Evolutionary conservation across 2,329 filamentous ascomycete species (phyloP).

Genomic region (Verticillium tricorpus): DNA sequence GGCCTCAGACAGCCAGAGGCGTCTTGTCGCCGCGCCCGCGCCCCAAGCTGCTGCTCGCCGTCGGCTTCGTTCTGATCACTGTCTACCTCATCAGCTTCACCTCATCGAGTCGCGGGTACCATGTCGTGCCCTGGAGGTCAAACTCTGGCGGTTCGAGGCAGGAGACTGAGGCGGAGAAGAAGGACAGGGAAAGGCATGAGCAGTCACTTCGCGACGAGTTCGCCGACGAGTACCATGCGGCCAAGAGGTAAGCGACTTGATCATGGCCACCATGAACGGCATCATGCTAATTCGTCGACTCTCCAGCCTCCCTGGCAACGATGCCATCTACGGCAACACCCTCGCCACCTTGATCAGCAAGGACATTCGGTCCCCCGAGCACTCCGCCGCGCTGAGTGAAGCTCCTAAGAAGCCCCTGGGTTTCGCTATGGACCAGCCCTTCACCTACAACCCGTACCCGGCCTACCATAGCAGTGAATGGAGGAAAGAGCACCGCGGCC

Average conservation of each 20-base stretch:
- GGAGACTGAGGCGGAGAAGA: slow-evolving; percentile 9
- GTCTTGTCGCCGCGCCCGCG: slow-evolving; percentile 28
- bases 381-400: slow-evolving; percentile 14
- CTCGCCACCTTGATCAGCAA: slow-evolving; percentile 39
- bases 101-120: slow-evolving; percentile 25
- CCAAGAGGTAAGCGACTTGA: slow-evolving; percentile 30
- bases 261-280: background rate
- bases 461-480: slow-evolving; percentile 61
- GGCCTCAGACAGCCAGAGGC: slow-evolving; percentile 12
- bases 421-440: slow-evolving; percentile 42
- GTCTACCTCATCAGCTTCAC: slow-evolving; percentile 40
- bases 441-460: slow-evolving; percentile 67
- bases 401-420: slow-evolving; percentile 23
- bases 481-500: slow-evolving; percentile 50
- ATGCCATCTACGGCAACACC: slow-evolving; percentile 54
- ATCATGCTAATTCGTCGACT: slow-evolving; percentile 11
- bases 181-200: slow-evolving; percentile 19
- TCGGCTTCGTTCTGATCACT: slow-evolving; percentile 32
- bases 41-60: slow-evolving; percentile 35
- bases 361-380: slow-evolving; percentile 29
- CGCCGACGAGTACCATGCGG: slow-evolving; percentile 28
- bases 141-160: background rate
- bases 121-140: slow-evolving; percentile 26
- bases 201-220: slow-evolving; percentile 25
- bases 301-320: slow-evolving; percentile 38